These are phyloP conservation scores for Coniochaeta sp. DNA, from an alignment of 2,329 filamentous ascomycete species.

Conservation along the genomic window DNA sequence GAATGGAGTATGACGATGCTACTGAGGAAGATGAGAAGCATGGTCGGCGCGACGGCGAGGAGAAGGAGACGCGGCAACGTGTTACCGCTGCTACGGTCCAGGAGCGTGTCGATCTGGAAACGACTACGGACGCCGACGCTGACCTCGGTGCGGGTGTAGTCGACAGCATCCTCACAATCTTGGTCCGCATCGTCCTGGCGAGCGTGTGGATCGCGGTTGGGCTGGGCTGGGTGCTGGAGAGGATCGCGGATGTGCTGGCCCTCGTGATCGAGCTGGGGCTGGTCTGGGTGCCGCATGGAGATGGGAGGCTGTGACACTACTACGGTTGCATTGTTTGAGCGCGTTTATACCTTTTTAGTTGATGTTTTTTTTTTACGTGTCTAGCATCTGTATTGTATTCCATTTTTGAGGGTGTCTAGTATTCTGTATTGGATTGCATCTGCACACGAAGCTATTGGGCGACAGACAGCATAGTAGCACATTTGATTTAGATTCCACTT, in stretches of 20 bases:
- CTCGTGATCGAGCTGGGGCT: constrained; percentile 10
- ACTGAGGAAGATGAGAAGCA: neutral
- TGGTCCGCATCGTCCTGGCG: constrained; percentile 13
- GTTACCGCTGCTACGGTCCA: neutral
- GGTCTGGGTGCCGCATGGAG: neutral
- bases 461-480: neutral
- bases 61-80: neutral
- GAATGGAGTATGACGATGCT: neutral
- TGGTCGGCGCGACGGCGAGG: neutral
- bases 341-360: neutral
- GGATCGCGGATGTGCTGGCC: constrained; percentile 11
- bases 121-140: neutral
- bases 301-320: neutral
- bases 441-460: neutral
- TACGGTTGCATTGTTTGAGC: neutral
- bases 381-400: too few species aligned
- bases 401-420: too few species aligned
- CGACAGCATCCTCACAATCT: constrained; percentile 12
- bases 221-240: constrained; percentile 13
- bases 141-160: constrained; percentile 9
- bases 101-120: neutral
- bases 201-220: constrained; percentile 12
- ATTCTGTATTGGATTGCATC: neutral
- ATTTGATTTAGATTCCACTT: neutral
- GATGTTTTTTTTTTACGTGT: too few species aligned